A percentile compares a stretch with the other conserved stretches of the same genome.
phyloP scores from a whole-genome alignment of 2,329 filamentous ascomycete species.

The Colletotrichum sp. region DNA sequence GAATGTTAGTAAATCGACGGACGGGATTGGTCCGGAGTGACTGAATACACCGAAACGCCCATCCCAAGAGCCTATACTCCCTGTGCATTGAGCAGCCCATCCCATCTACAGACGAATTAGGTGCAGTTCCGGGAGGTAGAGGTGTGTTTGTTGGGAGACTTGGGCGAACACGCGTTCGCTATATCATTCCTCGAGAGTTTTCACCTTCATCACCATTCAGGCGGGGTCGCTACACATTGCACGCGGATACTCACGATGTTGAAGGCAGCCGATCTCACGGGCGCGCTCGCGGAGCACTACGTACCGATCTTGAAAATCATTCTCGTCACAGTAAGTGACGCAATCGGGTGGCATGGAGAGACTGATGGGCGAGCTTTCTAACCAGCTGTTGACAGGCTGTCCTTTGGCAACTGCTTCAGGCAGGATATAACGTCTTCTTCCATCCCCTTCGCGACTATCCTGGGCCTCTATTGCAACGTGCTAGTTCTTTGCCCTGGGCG shows the following conservation, averaged over 20 bases:
- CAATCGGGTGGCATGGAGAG: fast-evolving
- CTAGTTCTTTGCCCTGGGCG: neutral
- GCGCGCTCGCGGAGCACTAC: neutral
- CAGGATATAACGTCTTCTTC: constrained; percentile 35
- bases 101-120: neutral
- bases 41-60: neutral
- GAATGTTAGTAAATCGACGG: neutral
- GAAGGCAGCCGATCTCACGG: neutral
- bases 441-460: constrained; percentile 37
- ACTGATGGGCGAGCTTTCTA: neutral
- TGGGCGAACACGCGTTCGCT: neutral
- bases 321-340: neutral
- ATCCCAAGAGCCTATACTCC: neutral
- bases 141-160: neutral
- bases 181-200: neutral
- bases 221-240: neutral
- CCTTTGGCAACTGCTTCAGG: neutral
- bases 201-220: neutral
- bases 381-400: neutral
- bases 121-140: neutral
- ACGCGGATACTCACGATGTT: neutral
- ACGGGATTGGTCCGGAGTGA: neutral
- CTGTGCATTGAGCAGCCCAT: neutral
- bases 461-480: constrained; percentile 26
- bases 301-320: neutral